Conservation (phyloP, 306 rosid species). For the Nissolia schottii region DNA sequence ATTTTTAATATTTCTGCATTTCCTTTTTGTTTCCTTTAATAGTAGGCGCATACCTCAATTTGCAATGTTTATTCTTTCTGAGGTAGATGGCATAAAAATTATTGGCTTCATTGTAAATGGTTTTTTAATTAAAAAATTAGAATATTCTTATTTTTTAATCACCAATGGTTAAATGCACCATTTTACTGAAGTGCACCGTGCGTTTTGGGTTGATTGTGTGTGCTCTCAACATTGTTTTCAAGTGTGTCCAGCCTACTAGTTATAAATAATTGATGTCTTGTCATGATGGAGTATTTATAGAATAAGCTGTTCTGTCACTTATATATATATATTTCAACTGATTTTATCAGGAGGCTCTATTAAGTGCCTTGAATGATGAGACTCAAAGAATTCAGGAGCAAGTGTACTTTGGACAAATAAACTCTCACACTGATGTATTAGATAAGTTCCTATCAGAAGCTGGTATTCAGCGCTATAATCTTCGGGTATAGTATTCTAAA, state of each 20-base stretch:
- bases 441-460: conserved; percentile 73
- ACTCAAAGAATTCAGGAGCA: conserved; percentile 91
- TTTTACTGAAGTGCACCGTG: neutral
- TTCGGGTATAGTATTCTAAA: conserved; percentile 52
- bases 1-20: neutral
- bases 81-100: neutral
- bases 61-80: neutral
- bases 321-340: conserved; percentile 26
- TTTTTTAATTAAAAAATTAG: neutral
- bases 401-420: conserved; percentile 90
- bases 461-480: conserved; percentile 90
- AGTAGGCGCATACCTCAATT: neutral
- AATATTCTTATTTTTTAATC: neutral
- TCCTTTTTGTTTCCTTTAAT: neutral
- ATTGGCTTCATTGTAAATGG: neutral
- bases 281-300: neutral
- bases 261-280: neutral
- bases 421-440: conserved; percentile 79
- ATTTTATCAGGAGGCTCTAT: conserved; percentile 68
- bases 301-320: conserved; percentile 12
- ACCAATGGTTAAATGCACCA: neutral
- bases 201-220: neutral
- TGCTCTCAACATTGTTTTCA: conserved; percentile 4
- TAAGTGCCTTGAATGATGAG: conserved; percentile 88
- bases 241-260: neutral